Conservation (phyloP, 2,329 filamentous ascomycete species). For the Colletotrichum chlorophyti region DNA sequence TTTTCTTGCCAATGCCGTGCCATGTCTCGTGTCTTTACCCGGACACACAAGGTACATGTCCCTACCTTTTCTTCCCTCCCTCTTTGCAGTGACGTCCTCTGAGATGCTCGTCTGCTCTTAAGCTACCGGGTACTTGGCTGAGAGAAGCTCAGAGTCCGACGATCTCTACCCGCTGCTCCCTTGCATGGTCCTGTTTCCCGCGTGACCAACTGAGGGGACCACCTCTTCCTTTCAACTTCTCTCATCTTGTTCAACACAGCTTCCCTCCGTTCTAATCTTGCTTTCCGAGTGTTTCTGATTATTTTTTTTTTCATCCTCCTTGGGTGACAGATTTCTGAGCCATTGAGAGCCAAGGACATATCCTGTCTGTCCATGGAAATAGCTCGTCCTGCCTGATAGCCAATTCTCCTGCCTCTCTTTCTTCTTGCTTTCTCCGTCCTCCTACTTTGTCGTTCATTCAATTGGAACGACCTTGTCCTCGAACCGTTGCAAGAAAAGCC, state of each 20-base stretch:
- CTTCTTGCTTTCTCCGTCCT: not conserved
- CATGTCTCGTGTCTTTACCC: not conserved
- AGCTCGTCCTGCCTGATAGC: not conserved
- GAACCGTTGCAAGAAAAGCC: constrained; percentile 27
- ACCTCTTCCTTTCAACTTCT: constrained; percentile 4
- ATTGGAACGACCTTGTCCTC: constrained; percentile 11
- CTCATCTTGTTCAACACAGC: not conserved
- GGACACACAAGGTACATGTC: not conserved
- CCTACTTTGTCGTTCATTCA: not conserved
- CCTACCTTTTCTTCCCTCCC: constrained; percentile 1
- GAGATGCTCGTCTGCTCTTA: not conserved
- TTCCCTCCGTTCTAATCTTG: too few relatives aligned
- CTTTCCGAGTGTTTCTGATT: too few relatives aligned
- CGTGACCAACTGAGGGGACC: constrained; percentile 19
- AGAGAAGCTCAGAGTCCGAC: constrained; percentile 17
- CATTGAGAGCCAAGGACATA: not conserved
- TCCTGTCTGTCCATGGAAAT: not conserved
- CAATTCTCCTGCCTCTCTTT: too few relatives aligned
- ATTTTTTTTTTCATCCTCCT: not conserved
- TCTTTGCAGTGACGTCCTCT: constrained; percentile 15
- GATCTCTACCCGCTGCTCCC: constrained; percentile 21
- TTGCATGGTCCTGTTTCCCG: constrained; percentile 19
- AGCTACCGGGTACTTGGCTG: not conserved
- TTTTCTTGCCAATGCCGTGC: constrained; percentile 6
- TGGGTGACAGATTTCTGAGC: not conserved